These are phyloP conservation scores for Linderina pennispora DNA, from an alignment of 192 early-diverging fungal genomes.

Conservation along the genomic window DNA sequence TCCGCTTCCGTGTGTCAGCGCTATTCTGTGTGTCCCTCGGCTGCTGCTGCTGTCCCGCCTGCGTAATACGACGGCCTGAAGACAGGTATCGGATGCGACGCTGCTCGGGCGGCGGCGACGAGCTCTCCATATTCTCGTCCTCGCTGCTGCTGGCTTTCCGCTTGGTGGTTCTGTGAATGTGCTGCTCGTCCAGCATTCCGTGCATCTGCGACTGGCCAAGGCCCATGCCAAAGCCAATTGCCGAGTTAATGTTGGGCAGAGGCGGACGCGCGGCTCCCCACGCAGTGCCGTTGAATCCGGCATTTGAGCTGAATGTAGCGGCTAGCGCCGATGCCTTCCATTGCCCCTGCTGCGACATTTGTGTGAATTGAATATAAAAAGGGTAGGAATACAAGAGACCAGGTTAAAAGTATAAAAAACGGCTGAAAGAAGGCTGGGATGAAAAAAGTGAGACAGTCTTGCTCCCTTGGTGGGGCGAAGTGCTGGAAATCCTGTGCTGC, in stretches of 20 bases:
- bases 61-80: too few species aligned
- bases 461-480: too few species aligned
- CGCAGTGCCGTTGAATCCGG: conserved; percentile 31
- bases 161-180: conserved; percentile 21
- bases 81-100: too few species aligned
- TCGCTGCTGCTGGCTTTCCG: conserved; percentile 44
- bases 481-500: too few species aligned
- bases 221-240: conserved; percentile 32
- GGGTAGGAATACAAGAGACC: not conserved
- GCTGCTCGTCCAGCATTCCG: conserved; percentile 5
- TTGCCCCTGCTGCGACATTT: conserved; percentile 42
- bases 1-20: conserved; percentile 20
- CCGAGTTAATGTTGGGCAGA: conserved; percentile 13
- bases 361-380: not conserved
- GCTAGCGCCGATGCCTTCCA: conserved; percentile 41
- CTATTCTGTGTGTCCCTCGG: not conserved
- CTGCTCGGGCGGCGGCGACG: conserved; percentile 41
- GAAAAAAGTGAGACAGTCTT: not conserved
- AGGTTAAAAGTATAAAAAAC: conserved; percentile 2
- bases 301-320: conserved; percentile 32
- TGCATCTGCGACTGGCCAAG: conserved; percentile 16
- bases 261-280: conserved; percentile 34
- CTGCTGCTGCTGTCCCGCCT: conserved; percentile 2
- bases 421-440: not conserved
- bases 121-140: conserved; percentile 42